Evolutionary conservation across 495 filamentous ascomycete genomes (phyloP).

Genomic region (Xylaria sp.): DNA sequence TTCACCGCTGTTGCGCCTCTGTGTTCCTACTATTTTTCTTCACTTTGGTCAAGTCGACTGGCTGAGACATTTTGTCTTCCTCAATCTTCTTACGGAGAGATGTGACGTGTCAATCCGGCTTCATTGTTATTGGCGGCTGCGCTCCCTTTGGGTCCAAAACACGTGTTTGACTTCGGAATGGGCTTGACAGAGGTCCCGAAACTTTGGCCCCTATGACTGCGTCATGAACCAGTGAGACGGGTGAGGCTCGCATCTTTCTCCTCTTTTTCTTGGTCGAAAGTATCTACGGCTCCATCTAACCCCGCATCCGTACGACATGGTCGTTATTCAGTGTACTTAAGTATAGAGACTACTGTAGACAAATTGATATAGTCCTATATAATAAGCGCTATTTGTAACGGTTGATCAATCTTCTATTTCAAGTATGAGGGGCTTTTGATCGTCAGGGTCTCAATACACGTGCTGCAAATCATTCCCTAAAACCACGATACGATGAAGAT

Average conservation of each 20-base stretch:
- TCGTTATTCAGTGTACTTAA: neutral
- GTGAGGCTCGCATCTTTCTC: neutral
- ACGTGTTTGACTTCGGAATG: constrained; percentile 11
- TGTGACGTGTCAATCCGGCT: constrained; percentile 15
- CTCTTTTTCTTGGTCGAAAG: neutral
- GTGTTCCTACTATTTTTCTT: neutral
- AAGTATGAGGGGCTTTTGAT: neutral
- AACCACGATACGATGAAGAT: neutral
- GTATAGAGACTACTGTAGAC: too few relatives aligned
- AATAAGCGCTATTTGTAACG: neutral
- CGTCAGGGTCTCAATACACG: neutral
- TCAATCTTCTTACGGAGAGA: neutral
- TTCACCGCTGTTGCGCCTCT: constrained; percentile 24
- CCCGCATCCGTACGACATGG: neutral
- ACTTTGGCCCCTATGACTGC: neutral
- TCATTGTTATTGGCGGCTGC: neutral
- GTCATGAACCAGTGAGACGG: neutral
- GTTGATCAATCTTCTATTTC: neutral
- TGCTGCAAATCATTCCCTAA: constrained; percentile 4
- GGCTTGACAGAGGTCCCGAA: neutral
- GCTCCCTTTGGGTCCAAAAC: constrained; percentile 2
- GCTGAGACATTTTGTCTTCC: constrained; percentile 8
- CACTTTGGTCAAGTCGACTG: neutral
- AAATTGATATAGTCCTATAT: neutral
- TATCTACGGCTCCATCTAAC: neutral